A percentile compares a stretch with the other conserved stretches of the same genome.
phyloP scores from a whole-genome alignment of 306 rosid species.

The Lupinus albus region DNA sequence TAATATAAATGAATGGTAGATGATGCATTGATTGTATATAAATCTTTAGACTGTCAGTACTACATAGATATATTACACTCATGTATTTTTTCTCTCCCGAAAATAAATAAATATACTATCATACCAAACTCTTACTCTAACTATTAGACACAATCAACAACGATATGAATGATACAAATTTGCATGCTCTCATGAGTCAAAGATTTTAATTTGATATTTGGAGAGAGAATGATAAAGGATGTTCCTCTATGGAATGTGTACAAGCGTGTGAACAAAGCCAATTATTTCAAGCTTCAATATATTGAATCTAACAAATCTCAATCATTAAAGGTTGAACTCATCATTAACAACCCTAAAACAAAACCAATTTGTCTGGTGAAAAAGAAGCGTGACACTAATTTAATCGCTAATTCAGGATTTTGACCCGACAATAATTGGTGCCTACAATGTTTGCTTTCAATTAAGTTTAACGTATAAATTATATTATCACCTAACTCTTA shows the following conservation, averaged over 20 bases:
- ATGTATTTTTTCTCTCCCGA: no score
- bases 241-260: constrained; percentile 35
- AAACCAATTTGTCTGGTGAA: constrained; percentile 49
- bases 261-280: constrained; percentile 45
- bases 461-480: constrained; percentile 41
- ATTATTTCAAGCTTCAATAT: constrained; percentile 8
- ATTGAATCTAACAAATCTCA: constrained; percentile 48
- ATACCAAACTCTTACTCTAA: no score
- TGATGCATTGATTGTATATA: no score
- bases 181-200: constrained; percentile 32
- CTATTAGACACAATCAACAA: no score
- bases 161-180: not conserved
- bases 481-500: constrained; percentile 55
- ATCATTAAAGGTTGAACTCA: constrained; percentile 65
- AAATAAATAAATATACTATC: no score
- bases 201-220: constrained; percentile 25
- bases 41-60: no score
- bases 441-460: constrained; percentile 53
- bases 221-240: constrained; percentile 31
- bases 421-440: constrained; percentile 60
- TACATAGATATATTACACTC: no score
- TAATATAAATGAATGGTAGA: no score
- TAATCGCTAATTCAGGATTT: constrained; percentile 28
- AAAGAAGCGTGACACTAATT: constrained; percentile 36
- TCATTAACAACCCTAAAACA: constrained; percentile 48